Base-by-base conservation (phyloP, 805 yeast species). In the Groenewaldozyma salmanticensis region DNA sequence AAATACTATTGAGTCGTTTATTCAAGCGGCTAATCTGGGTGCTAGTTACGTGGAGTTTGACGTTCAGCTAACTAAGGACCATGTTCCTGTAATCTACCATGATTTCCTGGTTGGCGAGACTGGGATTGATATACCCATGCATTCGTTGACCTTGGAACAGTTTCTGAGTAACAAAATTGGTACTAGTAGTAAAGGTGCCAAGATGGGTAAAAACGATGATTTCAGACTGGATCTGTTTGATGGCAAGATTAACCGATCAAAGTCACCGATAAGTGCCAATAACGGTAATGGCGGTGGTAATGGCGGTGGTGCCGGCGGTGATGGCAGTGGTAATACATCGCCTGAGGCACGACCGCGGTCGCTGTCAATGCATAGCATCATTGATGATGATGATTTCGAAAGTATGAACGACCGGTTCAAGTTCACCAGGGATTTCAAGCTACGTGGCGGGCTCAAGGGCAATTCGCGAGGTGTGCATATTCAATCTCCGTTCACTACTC, bases 21-120 rank as follows among this genome's bases (percentile, higher is more conserved):
- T 90, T 56, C 94, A 95, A 9, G 97, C 97, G 0, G 95, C 96
- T 0, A 86, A 94, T 2, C 66, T 90, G 49, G 97, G 97, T 32
- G 97, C 97, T 1, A 81, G 94, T 2, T 90, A 90, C 55, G 96
- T 90, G 39, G 97, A 90, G 62, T 90, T 90, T 58, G 97, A 90
- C 61, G 97, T 90, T 35, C 97, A 90, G 58, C 67, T 90, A 51
- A 90, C 97, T 13, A 86, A 87, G 56, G 97, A 90, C 59, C 69
- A 70, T 49, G 78, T 85, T 7, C 96, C 97, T 2, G 97, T 90
- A 4, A 82, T 90, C 21, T 90, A 90, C 55, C 97, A 90, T 60
- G 97, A 90, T 58, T 90, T 90, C 56, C 59, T 85, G 33, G 96
- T 90, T 38, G 94, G 95, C 2, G 97, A 90, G 55, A 79, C 95